Percentiles rank a stretch among this genome's conserved stretches.
These are phyloP conservation scores for Populus alba DNA, from an alignment of 345 rosid species.

Conservation along the genomic window DNA sequence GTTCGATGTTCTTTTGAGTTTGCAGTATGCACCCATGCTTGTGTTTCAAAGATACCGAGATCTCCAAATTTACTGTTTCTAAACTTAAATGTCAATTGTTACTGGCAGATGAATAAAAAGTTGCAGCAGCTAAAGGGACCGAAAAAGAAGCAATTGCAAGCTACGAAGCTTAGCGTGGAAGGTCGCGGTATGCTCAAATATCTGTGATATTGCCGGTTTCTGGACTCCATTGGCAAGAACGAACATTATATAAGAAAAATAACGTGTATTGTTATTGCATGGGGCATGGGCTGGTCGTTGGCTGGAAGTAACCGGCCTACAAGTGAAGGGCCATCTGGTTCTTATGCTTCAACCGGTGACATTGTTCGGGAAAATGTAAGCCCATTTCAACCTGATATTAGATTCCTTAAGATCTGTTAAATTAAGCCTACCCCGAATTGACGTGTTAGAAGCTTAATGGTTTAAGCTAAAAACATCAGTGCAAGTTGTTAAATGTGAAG, in stretches of 20 bases:
- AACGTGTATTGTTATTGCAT: not conserved
- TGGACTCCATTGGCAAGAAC: not conserved
- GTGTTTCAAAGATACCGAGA: not conserved
- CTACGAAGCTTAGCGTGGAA: conserved; percentile 87
- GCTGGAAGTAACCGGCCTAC: not conserved
- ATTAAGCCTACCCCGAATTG: not conserved
- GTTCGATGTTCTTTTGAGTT: not conserved
- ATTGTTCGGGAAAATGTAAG: not conserved
- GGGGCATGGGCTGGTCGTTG: not conserved
- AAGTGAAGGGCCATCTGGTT: not conserved
- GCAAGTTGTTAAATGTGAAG: not conserved
- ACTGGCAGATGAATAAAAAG: conserved; percentile 84
- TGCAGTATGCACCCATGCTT: not conserved
- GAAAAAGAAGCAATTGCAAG: conserved; percentile 88
- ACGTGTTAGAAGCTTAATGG: not conserved
- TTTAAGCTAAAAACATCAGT: not conserved
- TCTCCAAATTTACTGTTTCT: not conserved
- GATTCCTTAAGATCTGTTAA: not conserved
- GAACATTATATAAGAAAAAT: not conserved
- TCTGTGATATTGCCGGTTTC: conserved; percentile 34
- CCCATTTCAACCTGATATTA: not conserved
- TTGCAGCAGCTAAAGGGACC: conserved; percentile 95
- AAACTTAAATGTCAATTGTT: not conserved
- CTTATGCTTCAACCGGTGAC: not conserved
- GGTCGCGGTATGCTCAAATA: conserved; percentile 97